phyloP scores from a whole-genome alignment of 2,329 filamentous ascomycete genomes.

The Nemania diffusa region DNA sequence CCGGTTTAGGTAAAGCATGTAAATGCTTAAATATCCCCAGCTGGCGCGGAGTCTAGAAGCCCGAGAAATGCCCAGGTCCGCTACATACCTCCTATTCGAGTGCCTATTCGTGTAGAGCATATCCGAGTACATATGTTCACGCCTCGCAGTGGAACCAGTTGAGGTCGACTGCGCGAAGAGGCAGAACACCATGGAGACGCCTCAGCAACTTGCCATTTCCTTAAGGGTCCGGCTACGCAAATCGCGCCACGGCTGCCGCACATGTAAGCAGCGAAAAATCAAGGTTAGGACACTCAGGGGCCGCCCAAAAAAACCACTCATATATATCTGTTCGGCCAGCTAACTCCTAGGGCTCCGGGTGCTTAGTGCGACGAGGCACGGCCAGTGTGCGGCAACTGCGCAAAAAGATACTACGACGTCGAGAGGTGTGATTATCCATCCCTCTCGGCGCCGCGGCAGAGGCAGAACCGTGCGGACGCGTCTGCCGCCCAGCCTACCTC shows the following conservation, averaged over 20 bases:
- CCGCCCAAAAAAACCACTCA: background rate
- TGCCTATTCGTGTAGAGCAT: too few relatives aligned
- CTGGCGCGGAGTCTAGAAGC: background rate
- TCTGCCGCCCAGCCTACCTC: conserved; percentile 3
- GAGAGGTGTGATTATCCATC: conserved; percentile 30
- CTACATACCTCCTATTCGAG: too few relatives aligned
- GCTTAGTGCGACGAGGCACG: conserved; percentile 29
- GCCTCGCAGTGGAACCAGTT: background rate
- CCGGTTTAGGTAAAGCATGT: conserved; percentile 7
- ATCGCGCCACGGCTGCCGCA: conserved; percentile 31
- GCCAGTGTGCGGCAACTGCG: conserved; percentile 32
- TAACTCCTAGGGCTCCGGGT: background rate
- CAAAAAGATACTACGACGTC: conserved; percentile 27
- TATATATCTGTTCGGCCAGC: background rate
- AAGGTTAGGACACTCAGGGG: conserved; percentile 20
- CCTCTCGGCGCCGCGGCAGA: conserved; percentile 11
- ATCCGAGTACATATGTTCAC: background rate
- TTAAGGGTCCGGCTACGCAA: conserved; percentile 27
- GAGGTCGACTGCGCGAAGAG: background rate
- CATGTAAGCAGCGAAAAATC: conserved; percentile 32
- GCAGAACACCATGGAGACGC: conserved; percentile 8
- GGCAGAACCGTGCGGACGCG: conserved; percentile 10
- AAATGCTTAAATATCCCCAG: conserved; percentile 15
- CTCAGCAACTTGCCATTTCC: conserved; percentile 18
- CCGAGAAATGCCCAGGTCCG: background rate